Conservation (phyloP, 2,329 filamentous ascomycete genomes). For the Colletotrichum sp. region DNA sequence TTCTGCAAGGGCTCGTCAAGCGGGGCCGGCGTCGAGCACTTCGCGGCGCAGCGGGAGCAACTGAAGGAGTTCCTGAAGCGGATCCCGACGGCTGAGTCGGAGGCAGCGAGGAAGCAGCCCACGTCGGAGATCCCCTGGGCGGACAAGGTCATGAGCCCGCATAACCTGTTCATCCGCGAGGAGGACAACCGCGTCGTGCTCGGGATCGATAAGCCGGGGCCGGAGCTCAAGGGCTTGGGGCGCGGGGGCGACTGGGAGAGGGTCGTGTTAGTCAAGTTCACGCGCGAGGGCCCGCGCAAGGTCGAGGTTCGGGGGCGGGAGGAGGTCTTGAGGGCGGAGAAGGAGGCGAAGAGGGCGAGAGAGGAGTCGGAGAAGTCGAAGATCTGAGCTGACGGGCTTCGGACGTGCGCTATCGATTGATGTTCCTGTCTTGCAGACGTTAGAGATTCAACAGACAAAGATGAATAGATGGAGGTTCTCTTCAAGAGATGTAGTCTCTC, state of each 20-base stretch:
- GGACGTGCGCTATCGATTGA: too few species aligned
- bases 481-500: neutral
- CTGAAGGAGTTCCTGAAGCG: conserved; percentile 59
- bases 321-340: conserved; percentile 55
- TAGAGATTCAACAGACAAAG: neutral
- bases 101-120: conserved; percentile 40
- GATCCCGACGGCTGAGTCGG: conserved; percentile 45
- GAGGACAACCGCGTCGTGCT: conserved; percentile 55
- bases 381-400: neutral
- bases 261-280: conserved; percentile 63
- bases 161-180: conserved; percentile 47
- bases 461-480: rapidly evolving
- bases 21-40: conserved; percentile 37
- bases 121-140: conserved; percentile 58
- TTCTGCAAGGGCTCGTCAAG: conserved; percentile 50
- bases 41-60: conserved; percentile 51
- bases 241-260: conserved; percentile 62
- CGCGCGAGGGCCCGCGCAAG: conserved; percentile 53
- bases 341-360: conserved; percentile 27
- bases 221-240: conserved; percentile 52
- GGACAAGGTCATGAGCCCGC: conserved; percentile 67
- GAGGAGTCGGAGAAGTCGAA: conserved; percentile 13
- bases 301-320: conserved; percentile 57
- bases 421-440: neutral
- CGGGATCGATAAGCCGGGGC: conserved; percentile 61